Evolutionary conservation across 2,329 filamentous ascomycete genomes (phyloP), one percentile per base, ranked within the genome.

Genomic region (Berkeleyomyces rouxiae): DNA sequence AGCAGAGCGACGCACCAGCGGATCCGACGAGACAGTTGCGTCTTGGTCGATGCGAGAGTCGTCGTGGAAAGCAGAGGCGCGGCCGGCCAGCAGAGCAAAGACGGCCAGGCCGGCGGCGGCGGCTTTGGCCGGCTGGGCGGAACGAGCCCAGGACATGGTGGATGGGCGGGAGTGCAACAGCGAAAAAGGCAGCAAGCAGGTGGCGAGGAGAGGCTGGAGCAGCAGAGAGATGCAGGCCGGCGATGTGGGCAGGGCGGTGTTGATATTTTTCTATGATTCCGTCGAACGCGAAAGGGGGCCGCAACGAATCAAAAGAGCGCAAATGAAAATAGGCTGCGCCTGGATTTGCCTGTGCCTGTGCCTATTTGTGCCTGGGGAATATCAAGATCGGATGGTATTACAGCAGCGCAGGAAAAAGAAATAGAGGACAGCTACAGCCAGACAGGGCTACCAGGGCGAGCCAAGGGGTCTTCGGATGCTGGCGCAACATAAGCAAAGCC

Each of bases 21-120:
- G 46, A 23, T 64, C 63, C 6, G 59, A 62, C 9, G 63, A 64
- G 3, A 61, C 59, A 7, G 63, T 64, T 11, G 60, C 63, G 42
- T 64, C 63, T 62, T 64, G 46, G 13, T 40, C 23, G 39, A 64
- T 64, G 13, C 63, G 60, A 10, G 63, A 46, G 36, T 64, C 42
- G 44, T 64, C 63, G 42, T 64, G 63, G n/a, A 64, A 64, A n/a
- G 63, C 63, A 44, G 36, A 6, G 2, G 40, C 62, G 9, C 40
- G 58, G n/a, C 13, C 16, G 44, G 46, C 55, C 31, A 62, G 46
- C 33, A 46, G 23, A 36, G 58, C 7, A 11, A 61, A 23, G 7
- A 47, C 57, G 67, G 39, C 67, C 67, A 51, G 64, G 65, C 64
- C 58, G 9, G 42, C 31, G 16, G 42, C 31, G 16, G 16, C 43